Percentiles rank a stretch among this genome's conserved stretches.
phyloP scores from a whole-genome alignment of 2,329 filamentous ascomycete genomes.

The Epichloe glyceriae region DNA sequence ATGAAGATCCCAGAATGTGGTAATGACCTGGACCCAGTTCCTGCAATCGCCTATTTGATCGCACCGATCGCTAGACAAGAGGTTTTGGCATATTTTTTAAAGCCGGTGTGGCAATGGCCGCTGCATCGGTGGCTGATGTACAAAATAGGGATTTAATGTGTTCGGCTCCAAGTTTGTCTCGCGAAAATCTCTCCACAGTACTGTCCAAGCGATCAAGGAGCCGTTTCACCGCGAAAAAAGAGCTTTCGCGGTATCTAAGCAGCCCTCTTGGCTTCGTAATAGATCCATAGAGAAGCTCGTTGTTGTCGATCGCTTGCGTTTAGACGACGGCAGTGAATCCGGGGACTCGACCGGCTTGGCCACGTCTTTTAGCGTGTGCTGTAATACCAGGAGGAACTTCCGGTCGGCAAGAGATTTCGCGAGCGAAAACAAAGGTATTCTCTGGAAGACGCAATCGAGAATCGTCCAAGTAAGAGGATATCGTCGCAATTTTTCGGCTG shows the following conservation, averaged over 20 bases:
- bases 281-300: constrained; percentile 25
- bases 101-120: constrained; percentile 31
- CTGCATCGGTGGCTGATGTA: constrained; percentile 32
- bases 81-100: constrained; percentile 30
- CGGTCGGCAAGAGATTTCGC: constrained; percentile 60
- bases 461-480: constrained; percentile 49
- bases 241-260: constrained; percentile 33
- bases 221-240: constrained; percentile 33
- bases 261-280: constrained; percentile 26
- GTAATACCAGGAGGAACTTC: constrained; percentile 52
- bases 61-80: constrained; percentile 18
- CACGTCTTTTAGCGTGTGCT: constrained; percentile 50
- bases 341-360: constrained; percentile 21
- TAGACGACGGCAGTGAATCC: constrained; percentile 17
- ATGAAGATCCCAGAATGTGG: constrained; percentile 40
- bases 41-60: constrained; percentile 26
- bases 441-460: constrained; percentile 44
- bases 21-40: constrained; percentile 34
- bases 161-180: constrained; percentile 40
- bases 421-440: constrained; percentile 56
- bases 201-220: constrained; percentile 33
- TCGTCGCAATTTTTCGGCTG: constrained; percentile 39
- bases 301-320: constrained; percentile 32
- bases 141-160: constrained; percentile 46
- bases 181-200: constrained; percentile 21